Conservation (phyloP, 176 grass and related monocot genomes). For the Bonia amplexicaulis region DNA sequence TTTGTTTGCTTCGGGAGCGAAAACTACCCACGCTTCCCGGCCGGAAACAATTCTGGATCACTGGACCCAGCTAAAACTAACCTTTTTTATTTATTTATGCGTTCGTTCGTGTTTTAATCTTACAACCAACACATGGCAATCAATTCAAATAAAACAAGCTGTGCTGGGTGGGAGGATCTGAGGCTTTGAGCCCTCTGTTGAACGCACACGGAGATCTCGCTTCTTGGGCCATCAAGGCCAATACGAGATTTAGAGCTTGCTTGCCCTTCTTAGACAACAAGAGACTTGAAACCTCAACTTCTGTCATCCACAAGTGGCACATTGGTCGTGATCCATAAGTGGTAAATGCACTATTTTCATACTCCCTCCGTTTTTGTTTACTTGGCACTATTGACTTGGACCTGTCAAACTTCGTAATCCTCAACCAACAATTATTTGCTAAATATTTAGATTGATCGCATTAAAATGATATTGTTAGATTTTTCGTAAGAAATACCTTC, state of each 20-base stretch:
- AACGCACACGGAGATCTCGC: not conserved
- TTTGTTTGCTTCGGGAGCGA: not conserved
- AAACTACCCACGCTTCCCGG: not conserved
- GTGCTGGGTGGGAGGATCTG: not conserved
- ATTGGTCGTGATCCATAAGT: not conserved
- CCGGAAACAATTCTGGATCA: not conserved
- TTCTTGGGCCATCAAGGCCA: not conserved
- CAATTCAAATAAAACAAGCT: not conserved
- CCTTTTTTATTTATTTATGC: not conserved
- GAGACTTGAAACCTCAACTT: not conserved
- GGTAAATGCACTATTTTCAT: not conserved
- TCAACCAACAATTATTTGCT: no score
- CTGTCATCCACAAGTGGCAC: not conserved
- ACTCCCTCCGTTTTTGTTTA: not conserved
- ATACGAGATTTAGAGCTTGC: not conserved
- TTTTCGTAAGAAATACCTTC: no score
- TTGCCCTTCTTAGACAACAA: not conserved
- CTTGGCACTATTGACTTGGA: no score
- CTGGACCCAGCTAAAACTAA: not conserved
- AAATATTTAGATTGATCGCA: no score
- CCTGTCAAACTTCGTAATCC: no score
- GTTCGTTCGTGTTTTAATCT: not conserved
- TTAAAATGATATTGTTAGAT: no score
- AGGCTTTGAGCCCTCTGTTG: not conserved
- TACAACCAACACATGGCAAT: not conserved